These are phyloP conservation scores for Begonia fuchsioides DNA, from an alignment of 306 rosid species.

Conservation along the genomic window DNA sequence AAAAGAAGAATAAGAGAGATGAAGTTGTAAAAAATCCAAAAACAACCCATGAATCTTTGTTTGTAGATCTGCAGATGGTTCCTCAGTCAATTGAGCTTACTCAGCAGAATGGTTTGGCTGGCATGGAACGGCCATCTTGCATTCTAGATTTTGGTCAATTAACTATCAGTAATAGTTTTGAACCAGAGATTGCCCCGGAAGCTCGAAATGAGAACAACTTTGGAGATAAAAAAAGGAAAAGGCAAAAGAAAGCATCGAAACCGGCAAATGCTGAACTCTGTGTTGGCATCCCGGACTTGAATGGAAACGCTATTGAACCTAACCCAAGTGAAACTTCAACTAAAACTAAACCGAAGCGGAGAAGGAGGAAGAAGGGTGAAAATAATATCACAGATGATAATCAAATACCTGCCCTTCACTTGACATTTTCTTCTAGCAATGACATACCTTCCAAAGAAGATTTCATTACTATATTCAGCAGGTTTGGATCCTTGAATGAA, in stretches of 20 bases:
- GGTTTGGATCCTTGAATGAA: constrained; percentile 67
- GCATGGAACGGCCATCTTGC: not conserved
- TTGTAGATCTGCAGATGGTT: constrained; percentile 20
- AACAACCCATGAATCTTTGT: constrained; percentile 18
- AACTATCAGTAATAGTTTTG: not conserved
- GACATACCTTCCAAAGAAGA: constrained; percentile 56
- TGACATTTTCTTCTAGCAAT: constrained; percentile 43
- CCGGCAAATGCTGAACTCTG: not conserved
- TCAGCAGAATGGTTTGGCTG: not conserved
- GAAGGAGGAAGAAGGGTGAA: constrained; percentile 2
- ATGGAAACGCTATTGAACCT: constrained; percentile 28
- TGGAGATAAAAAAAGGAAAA: not conserved
- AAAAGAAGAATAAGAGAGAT: constrained; percentile 18
- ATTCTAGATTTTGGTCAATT: not conserved
- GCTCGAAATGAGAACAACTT: not conserved
- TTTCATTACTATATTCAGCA: constrained; percentile 41
- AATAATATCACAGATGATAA: not conserved
- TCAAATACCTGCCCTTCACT: constrained; percentile 31
- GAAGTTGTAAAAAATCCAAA: constrained; percentile 11
- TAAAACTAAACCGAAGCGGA: constrained; percentile 16
- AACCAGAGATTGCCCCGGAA: not conserved
- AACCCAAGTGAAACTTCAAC: not conserved
- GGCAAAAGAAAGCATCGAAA: not conserved
- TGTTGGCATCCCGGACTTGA: constrained; percentile 42
- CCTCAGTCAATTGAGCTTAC: constrained; percentile 4